Base-by-base conservation (phyloP, 495 filamentous ascomycete genomes). In the Amniculicola lignicola region DNA sequence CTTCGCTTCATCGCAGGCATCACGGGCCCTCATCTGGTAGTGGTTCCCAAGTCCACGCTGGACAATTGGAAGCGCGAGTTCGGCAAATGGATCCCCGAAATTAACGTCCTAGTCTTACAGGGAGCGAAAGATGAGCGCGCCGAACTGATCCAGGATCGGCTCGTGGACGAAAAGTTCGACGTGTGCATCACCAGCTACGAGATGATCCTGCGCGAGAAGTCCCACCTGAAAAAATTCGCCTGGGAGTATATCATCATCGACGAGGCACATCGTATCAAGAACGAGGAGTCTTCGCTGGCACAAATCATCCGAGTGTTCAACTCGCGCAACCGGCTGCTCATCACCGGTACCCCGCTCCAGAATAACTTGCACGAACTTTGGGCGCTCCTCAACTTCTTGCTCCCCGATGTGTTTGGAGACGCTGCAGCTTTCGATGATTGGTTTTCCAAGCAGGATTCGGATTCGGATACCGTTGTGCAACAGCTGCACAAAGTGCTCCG, bases 231-330 rank as follows among this genome's bases (percentile, higher is more conserved):
- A 74, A 97, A 97, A 70, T 94, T 97, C 66, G 90, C 94, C 0
- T 99, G 94, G 94, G 93, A 99, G 69, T 99, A 99, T 69, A 97
- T 99, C 71, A 96, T 99, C 69, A 95, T 99, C 49, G 94, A 99
- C 65, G 94, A 99, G 68, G 94, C 94, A 3, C 94, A 99, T 69
- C 89, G 94, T 18, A 97, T 99, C 76, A 99, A 99, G 74, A 99
- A 99, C 70, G 94, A 99, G 69, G 89, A 96, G 69, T 99, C 94
- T 0, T 94, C 94, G 2, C 77, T 99, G 3, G 90, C 94, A 1
- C 93, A 99, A 63, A 94, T 97, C 51, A 96, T 99, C 57, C 89
- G 94, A 52, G 74, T 97, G 24, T 97, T 99, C 78, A 90, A 92
- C 72, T 99, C 94, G 6, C 79, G 94, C 61, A 97, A 97, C 66